Evolutionary conservation across 2,329 filamentous ascomycete genomes (phyloP).

Genomic region (Neofusicoccum sp.): DNA sequence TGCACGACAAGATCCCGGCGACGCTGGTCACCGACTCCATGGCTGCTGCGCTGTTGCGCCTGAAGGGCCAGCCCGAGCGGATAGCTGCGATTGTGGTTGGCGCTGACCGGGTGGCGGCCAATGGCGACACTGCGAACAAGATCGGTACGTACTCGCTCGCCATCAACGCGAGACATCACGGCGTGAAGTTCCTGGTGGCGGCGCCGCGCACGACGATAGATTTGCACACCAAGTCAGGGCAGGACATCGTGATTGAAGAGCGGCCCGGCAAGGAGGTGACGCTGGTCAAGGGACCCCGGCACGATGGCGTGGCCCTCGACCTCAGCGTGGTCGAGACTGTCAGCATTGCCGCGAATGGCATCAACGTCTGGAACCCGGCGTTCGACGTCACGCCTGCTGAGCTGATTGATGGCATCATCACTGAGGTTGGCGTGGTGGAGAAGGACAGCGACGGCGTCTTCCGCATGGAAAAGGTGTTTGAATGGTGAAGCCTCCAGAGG

Average conservation of each 20-base stretch:
- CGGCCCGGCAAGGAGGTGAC: constrained; percentile 79
- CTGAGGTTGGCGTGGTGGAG: constrained; percentile 82
- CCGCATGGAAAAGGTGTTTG: constrained; percentile 49
- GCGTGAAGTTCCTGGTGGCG: constrained; percentile 90
- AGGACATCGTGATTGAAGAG: constrained; percentile 87
- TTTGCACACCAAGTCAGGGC: constrained; percentile 71
- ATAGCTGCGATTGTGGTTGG: constrained; percentile 90
- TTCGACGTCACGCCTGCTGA: constrained; percentile 92
- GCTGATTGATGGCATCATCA: constrained; percentile 91
- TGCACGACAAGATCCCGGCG: constrained; percentile 85
- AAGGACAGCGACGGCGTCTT: constrained; percentile 72
- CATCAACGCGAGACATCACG: constrained; percentile 84
- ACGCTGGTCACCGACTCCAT: constrained; percentile 96
- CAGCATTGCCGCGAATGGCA: constrained; percentile 72
- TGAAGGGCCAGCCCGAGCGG: constrained; percentile 58
- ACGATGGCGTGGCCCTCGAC: constrained; percentile 63
- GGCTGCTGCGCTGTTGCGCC: constrained; percentile 79
- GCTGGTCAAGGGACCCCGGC: constrained; percentile 74
- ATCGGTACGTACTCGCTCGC: constrained; percentile 93
- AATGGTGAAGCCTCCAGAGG: constrained; percentile 24
- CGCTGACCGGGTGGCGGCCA: constrained; percentile 90
- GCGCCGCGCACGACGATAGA: constrained; percentile 95
- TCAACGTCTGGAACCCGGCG: constrained; percentile 92
- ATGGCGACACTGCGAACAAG: constrained; percentile 98
- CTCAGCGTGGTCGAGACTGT: constrained; percentile 65